Conservation (phyloP, 805 yeast genomes). For the Spathaspora sp. region DNA sequence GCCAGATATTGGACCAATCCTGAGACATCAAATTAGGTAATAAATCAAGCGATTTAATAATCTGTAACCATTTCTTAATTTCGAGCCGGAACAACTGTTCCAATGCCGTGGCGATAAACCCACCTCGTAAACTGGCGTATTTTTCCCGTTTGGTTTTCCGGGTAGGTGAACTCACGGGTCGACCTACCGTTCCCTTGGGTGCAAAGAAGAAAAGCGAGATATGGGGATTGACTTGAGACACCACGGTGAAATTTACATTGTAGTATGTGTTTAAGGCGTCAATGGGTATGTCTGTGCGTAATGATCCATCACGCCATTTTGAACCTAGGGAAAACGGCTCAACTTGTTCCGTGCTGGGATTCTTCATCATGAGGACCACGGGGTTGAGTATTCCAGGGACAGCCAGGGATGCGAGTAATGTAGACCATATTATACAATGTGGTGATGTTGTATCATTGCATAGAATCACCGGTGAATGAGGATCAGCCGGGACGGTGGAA, state of each 20-base stretch:
- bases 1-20: slow-evolving; percentile 77
- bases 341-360: slow-evolving; percentile 32
- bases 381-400: slow-evolving; percentile 83
- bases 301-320: slow-evolving; percentile 76
- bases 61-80: slow-evolving; percentile 71
- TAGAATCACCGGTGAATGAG: slow-evolving; percentile 75
- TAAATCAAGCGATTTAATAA: slow-evolving; percentile 60
- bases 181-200: slow-evolving; percentile 76
- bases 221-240: slow-evolving; percentile 82
- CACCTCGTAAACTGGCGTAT: slow-evolving; percentile 59
- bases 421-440: slow-evolving; percentile 77
- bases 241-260: slow-evolving; percentile 72
- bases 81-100: slow-evolving; percentile 72
- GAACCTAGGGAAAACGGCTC: slow-evolving; percentile 71
- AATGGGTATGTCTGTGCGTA: slow-evolving; percentile 76
- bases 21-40: slow-evolving; percentile 67
- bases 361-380: slow-evolving; percentile 72
- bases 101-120: slow-evolving; percentile 66
- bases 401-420: slow-evolving; percentile 73
- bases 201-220: slow-evolving; percentile 72
- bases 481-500: slow-evolving; percentile 78
- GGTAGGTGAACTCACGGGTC: slow-evolving; percentile 60
- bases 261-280: slow-evolving; percentile 70
- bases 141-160: slow-evolving; percentile 34
- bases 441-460: slow-evolving; percentile 78